phyloP scores from a whole-genome alignment of 73 alveolate species.

The Uronychia binucleata region DNA sequence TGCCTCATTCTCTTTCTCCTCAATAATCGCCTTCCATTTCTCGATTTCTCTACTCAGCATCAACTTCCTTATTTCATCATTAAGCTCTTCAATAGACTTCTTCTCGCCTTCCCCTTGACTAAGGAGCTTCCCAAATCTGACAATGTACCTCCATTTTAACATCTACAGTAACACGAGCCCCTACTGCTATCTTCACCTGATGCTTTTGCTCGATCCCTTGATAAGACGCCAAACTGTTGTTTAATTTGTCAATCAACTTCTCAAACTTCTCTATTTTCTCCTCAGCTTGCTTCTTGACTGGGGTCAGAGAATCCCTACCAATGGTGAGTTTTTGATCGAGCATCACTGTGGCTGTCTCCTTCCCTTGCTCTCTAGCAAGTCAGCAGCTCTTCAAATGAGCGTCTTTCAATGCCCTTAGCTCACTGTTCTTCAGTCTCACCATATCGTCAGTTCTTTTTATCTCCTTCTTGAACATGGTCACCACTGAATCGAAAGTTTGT shows the following conservation, averaged over 20 bases:
- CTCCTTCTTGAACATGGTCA: neutral
- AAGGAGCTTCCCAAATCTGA: neutral
- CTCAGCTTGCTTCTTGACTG: neutral
- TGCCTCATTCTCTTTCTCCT: neutral
- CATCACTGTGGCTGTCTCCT: neutral
- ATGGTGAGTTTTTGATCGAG: neutral
- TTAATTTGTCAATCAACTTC: neutral
- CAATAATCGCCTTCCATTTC: neutral
- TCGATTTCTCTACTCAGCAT: neutral
- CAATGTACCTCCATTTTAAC: neutral
- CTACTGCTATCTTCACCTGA: neutral
- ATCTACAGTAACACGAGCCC: neutral
- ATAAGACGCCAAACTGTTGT: neutral
- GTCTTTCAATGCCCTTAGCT: neutral
- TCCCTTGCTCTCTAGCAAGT: neutral
- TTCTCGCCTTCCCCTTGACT: neutral
- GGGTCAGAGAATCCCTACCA: neutral
- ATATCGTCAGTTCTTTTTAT: neutral
- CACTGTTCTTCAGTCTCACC: neutral
- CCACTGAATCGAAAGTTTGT: neutral
- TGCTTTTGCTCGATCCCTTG: neutral
- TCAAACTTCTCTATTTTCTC: neutral
- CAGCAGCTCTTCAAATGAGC: neutral
- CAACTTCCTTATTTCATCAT: neutral
- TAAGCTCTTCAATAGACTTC: neutral